These are phyloP conservation scores for Coemansia sp. DNA, from an alignment of 192 early-diverging fungal species.

Conservation along the genomic window DNA sequence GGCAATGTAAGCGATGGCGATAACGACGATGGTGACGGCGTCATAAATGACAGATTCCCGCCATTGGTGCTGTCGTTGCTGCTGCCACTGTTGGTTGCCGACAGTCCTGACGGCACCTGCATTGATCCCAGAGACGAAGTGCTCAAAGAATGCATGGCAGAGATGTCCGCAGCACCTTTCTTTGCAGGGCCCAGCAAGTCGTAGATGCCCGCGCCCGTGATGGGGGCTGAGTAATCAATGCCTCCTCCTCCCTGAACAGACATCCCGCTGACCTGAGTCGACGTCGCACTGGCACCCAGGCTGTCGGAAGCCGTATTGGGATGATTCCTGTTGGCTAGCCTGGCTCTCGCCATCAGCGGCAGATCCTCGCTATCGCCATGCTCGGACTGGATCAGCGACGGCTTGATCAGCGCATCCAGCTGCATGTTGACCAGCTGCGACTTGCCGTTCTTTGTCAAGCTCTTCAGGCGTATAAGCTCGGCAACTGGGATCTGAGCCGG, in stretches of 20 bases:
- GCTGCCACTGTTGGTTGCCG: not conserved
- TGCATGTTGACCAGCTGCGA: slow-evolving; percentile 55
- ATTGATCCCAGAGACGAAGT: not conserved
- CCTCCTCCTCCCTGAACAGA: not conserved
- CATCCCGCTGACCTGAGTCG: not conserved
- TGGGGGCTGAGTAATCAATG: not conserved
- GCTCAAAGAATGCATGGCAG: not conserved
- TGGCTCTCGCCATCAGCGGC: slow-evolving; percentile 30
- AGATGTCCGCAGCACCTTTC: not conserved
- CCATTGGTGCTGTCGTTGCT: slow-evolving; percentile 13
- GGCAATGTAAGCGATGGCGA: slow-evolving; percentile 17
- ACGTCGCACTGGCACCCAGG: not conserved
- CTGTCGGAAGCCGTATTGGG: not conserved
- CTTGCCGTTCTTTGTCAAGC: slow-evolving; percentile 49
- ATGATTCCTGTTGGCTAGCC: slow-evolving; percentile 22
- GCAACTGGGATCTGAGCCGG: slow-evolving; percentile 52
- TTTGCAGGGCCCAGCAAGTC: slow-evolving; percentile 2
- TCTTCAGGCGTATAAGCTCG: slow-evolving; percentile 43
- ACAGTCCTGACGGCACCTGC: not conserved
- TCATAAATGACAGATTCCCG: slow-evolving; percentile 1
- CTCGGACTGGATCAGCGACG: slow-evolving; percentile 37
- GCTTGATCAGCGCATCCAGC: slow-evolving; percentile 52
- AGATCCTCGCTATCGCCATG: slow-evolving; percentile 44
- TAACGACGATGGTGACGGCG: slow-evolving; percentile 7
- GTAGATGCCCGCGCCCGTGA: slow-evolving; percentile 1